Evolutionary conservation across 805 yeast species (phyloP).

Genomic region (Cyberlindnera americana): DNA sequence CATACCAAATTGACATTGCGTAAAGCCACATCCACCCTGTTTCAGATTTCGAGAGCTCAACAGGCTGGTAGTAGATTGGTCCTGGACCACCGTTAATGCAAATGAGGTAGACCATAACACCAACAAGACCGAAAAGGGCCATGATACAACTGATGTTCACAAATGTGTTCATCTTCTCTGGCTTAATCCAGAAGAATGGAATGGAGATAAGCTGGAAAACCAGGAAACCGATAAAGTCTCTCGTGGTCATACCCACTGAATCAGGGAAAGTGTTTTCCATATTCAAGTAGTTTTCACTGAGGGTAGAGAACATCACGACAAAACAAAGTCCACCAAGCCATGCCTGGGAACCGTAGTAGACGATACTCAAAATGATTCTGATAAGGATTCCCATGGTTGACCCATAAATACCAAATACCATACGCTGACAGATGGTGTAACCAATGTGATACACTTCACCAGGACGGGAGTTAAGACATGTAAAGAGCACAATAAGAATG

Average conservation of each 20-base stretch:
- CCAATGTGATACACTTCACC: constrained; percentile 41
- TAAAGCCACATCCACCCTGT: constrained; percentile 40
- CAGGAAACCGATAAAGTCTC: constrained; percentile 41
- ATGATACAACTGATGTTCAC: constrained; percentile 35
- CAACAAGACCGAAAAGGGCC: constrained; percentile 38
- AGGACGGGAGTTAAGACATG: constrained; percentile 36
- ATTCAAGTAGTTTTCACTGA: constrained; percentile 33
- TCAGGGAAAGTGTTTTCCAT: constrained; percentile 37
- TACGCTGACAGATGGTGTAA: constrained; percentile 34
- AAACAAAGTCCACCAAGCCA: constrained; percentile 42
- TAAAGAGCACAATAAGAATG: constrained; percentile 33
- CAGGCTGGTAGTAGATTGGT: constrained; percentile 28
- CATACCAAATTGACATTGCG: constrained; percentile 38
- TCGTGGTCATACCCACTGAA: constrained; percentile 36
- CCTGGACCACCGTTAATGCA: constrained; percentile 36
- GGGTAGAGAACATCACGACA: constrained; percentile 34
- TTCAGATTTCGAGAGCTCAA: constrained; percentile 25
- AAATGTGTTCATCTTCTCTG: constrained; percentile 39
- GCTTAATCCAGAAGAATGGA: constrained; percentile 40
- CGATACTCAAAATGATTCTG: constrained; percentile 38
- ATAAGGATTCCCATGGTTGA: constrained; percentile 37
- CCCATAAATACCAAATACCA: constrained; percentile 40
- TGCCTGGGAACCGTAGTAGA: constrained; percentile 41
- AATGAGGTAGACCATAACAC: constrained; percentile 36
- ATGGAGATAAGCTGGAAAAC: constrained; percentile 42